Evolutionary conservation across 495 filamentous ascomycete species (phyloP).

Genomic region (Gamarada debralockiae): DNA sequence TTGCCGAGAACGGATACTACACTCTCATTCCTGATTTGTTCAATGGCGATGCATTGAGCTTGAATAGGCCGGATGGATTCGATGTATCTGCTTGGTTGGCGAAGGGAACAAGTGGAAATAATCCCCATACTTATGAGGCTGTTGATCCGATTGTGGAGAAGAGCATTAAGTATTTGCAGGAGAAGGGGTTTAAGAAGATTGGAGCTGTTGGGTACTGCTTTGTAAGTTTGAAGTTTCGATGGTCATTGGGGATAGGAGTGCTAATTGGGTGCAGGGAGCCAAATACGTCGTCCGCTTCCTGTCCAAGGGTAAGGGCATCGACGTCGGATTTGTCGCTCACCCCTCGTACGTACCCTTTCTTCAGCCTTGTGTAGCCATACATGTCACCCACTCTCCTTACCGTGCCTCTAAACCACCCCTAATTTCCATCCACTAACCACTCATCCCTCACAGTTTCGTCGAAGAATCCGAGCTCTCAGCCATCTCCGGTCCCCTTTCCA

Average conservation of each 20-base stretch:
- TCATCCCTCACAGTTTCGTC: constrained; percentile 49
- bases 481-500: constrained; percentile 68
- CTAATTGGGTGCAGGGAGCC: constrained; percentile 38
- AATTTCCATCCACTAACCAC: not conserved
- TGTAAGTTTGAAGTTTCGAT: constrained; percentile 6
- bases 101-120: constrained; percentile 43
- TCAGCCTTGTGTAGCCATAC: no score
- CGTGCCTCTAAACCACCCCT: no score
- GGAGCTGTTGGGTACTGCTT: constrained; percentile 80
- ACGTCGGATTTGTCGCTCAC: constrained; percentile 69
- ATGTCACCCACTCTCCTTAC: no score
- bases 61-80: constrained; percentile 54
- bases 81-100: constrained; percentile 58
- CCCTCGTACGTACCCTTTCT: constrained; percentile 40
- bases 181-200: constrained; percentile 57
- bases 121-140: constrained; percentile 51
- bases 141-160: constrained; percentile 52
- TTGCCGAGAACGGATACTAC: constrained; percentile 76
- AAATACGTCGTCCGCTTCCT: constrained; percentile 34
- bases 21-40: constrained; percentile 75
- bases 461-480: constrained; percentile 70
- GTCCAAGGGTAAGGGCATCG: constrained; percentile 35
- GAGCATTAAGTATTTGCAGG: constrained; percentile 42
- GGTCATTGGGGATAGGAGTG: not conserved
- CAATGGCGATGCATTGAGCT: constrained; percentile 60